These are phyloP conservation scores for Withania somnifera DNA, from an alignment of 305 asterid species.

Conservation along the genomic window DNA sequence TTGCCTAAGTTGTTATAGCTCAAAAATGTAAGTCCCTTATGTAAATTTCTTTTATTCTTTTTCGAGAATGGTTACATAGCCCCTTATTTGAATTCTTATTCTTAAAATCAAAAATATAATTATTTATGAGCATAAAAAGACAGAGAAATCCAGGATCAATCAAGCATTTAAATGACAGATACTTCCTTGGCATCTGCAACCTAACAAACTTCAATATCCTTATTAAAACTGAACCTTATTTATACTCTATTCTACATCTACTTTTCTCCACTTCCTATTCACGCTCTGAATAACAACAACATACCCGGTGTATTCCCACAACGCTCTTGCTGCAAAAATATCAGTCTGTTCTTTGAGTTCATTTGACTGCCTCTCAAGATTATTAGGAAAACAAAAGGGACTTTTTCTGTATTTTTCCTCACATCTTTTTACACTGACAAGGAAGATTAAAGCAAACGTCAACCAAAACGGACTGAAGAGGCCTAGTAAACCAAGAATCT, in stretches of 20 bases:
- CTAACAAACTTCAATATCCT: not conserved
- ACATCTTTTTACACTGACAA: not conserved
- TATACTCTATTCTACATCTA: not conserved
- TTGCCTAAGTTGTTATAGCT: not conserved
- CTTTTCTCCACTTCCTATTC: not conserved
- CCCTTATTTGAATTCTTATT: not conserved
- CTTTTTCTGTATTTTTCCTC: not conserved
- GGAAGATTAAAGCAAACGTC: not conserved
- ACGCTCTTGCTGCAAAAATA: not conserved
- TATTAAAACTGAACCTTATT: not conserved
- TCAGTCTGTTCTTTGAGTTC: not conserved
- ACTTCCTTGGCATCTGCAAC: not conserved
- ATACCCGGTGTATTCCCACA: too few relatives aligned
- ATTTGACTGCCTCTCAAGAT: not conserved
- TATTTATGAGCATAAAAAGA: not conserved
- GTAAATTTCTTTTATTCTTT: too few relatives aligned
- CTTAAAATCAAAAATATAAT: not conserved
- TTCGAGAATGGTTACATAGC: too few relatives aligned
- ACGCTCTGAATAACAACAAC: too few relatives aligned
- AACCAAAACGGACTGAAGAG: not conserved
- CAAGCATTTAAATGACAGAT: not conserved
- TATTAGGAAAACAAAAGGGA: not conserved
- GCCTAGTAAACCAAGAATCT: not conserved
- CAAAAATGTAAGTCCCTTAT: not conserved
- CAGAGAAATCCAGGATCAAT: not conserved